phyloP scores from a whole-genome alignment of 2,329 filamentous ascomycete genomes.

The Fusarium bulbicola region DNA sequence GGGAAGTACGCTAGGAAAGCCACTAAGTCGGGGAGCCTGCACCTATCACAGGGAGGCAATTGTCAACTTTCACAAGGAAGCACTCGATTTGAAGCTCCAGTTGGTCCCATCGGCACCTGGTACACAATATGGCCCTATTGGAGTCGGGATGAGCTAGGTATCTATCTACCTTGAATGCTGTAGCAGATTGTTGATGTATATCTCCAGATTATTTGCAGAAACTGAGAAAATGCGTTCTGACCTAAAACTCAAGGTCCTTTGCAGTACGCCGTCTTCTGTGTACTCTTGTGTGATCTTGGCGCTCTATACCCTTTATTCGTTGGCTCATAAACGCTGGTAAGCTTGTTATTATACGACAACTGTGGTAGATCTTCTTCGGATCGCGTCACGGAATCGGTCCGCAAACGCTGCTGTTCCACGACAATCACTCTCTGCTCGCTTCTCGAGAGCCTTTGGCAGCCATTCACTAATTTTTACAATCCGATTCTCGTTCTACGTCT shows the following conservation, averaged over 20 bases:
- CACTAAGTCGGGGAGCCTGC: conserved; percentile 8
- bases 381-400: conserved; percentile 59
- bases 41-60: conserved; percentile 39
- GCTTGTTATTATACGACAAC: conserved; percentile 25
- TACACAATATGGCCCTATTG: background rate
- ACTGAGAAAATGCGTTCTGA: background rate
- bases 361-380: conserved; percentile 48
- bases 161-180: background rate
- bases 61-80: conserved; percentile 27
- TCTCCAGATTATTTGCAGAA: background rate
- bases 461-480: conserved; percentile 73
- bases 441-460: conserved; percentile 66
- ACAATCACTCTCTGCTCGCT: conserved; percentile 64
- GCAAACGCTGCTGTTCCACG: conserved; percentile 61
- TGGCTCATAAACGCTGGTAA: background rate
- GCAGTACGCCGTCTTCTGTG: background rate
- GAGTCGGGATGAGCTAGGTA: background rate
- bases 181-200: too few species aligned
- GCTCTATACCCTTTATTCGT: background rate
- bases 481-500: conserved; percentile 64
- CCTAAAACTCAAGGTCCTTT: background rate
- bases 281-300: background rate
- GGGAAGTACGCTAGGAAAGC: conserved; percentile 33
- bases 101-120: background rate
- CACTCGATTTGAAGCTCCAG: background rate